A percentile compares a stretch with the other conserved stretches of the same genome.
These are phyloP conservation scores for Daldinia sp. DNA, from an alignment of 2,329 filamentous ascomycete species.

Conservation along the genomic window DNA sequence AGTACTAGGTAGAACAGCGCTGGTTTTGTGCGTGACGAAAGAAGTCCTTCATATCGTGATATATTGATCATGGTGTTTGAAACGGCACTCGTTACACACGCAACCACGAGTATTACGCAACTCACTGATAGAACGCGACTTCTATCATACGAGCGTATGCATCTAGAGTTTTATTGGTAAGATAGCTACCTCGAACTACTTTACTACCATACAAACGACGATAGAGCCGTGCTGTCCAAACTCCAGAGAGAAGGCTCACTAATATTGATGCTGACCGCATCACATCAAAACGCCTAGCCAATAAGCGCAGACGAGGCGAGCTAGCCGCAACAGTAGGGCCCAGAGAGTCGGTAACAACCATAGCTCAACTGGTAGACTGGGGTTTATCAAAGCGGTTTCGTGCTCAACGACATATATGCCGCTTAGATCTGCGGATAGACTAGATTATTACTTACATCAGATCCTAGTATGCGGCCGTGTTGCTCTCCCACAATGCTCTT, in stretches of 20 bases:
- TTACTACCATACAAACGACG: not conserved
- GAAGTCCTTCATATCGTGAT: not conserved
- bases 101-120: not conserved
- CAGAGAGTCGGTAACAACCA: not conserved
- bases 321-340: not conserved
- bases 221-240: not conserved
- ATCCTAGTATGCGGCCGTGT: not conserved
- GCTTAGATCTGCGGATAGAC: not conserved
- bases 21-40: too few relatives aligned
- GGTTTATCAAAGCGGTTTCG: not conserved
- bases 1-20: too few relatives aligned
- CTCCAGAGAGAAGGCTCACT: not conserved
- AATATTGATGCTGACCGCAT: not conserved
- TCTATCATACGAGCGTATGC: not conserved
- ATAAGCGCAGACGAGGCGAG: not conserved
- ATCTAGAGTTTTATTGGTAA: not conserved
- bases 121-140: not conserved
- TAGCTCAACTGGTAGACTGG: not conserved
- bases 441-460: constrained; percentile 4
- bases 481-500: not conserved
- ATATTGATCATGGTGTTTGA: not conserved
- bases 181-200: not conserved
- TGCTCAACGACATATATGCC: not conserved
- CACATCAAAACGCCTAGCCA: not conserved
- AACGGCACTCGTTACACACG: not conserved